Base-by-base conservation (phyloP, 2,329 filamentous ascomycete genomes). In the Phoma herbarum region DNA sequence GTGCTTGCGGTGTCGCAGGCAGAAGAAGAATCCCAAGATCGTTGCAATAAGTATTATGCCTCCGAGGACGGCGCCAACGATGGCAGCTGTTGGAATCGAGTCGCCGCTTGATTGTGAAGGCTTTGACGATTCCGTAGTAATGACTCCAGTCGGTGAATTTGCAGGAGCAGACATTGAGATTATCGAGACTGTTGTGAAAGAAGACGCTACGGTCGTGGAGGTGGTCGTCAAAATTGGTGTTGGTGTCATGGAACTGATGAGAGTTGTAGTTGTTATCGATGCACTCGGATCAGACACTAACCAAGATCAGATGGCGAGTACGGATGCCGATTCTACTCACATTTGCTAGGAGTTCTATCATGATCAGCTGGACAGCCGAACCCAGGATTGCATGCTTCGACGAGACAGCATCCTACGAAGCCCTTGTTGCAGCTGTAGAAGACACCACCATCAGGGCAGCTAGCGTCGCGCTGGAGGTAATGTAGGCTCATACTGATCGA, bases 371-470 rank as follows among this genome's bases (percentile, higher is more conserved):
- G 68, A 61, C 72, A 75, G 6, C 61, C 61, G 28, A 56, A 37
- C 26, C 48, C 47, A 22, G 59, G 57, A 45, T 35, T 59, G 52
- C 69, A 74, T 50, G 71, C 60, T 28, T 72, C 66, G 11, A 61
- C 62, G 14, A 64, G n/a, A 45, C 70, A 75, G 45, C 71, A 74
- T 28, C 71, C 72, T 28, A 33, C 31, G 37, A 65, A 74, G 1
- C 56, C 60, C 26, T 37, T 43, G 33, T 52, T 47, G 41, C 72
- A 74, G 11, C 39, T 58, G 42, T 73, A 72, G 25, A 65, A 70
- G 8, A 43, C 37, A 20, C 66, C 67, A 12, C 69, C 66, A 14
- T 46, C 47, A 1, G 63, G 64, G 12, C 68, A 71, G 26, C 58
- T 60, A 22, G 16, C 31, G 18, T 48, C 35, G n/a, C 64, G 58